A percentile compares a stretch with the other conserved stretches of the same genome.
These are phyloP conservation scores for Amylostereum areolatum DNA, from an alignment of 1,284 basidiomycete genomes.

Conservation along the genomic window DNA sequence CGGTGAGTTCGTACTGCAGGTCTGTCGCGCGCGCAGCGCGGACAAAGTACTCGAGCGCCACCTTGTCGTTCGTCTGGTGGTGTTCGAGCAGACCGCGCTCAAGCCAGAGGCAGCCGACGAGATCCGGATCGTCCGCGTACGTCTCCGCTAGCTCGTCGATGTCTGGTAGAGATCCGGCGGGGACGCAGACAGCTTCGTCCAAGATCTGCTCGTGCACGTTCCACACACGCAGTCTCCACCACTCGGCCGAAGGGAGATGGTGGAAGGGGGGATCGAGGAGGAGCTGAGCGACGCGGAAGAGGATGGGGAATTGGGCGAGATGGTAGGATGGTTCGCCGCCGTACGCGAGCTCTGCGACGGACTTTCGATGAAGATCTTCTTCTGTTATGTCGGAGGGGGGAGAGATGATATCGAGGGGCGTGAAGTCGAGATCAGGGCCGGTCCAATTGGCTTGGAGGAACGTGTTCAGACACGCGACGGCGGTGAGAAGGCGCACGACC, in stretches of 20 bases:
- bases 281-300: slow-evolving; percentile 75
- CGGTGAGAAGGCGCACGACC: slow-evolving; percentile 58
- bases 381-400: slow-evolving; percentile 35
- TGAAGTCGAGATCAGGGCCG: slow-evolving; percentile 78
- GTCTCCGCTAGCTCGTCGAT: slow-evolving; percentile 43
- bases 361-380: slow-evolving; percentile 54
- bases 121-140: slow-evolving; percentile 44
- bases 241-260: slow-evolving; percentile 43
- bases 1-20: slow-evolving; percentile 88
- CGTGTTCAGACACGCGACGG: slow-evolving; percentile 78
- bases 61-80: slow-evolving; percentile 66
- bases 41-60: slow-evolving; percentile 77
- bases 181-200: slow-evolving; percentile 76
- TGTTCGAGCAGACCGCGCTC: slow-evolving; percentile 84
- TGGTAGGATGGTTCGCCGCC: slow-evolving; percentile 97
- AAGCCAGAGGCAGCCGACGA: slow-evolving; percentile 66
- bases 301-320: slow-evolving; percentile 64
- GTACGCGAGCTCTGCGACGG: slow-evolving; percentile 75
- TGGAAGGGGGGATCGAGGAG: slow-evolving; percentile 53
- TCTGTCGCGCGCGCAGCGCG: slow-evolving; percentile 74
- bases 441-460: slow-evolving; percentile 98
- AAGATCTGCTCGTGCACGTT: slow-evolving; percentile 80
- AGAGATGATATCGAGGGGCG: slow-evolving; percentile 45
- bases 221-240: slow-evolving; percentile 80
- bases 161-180: slow-evolving; percentile 39